Conservation (phyloP, 495 filamentous ascomycete species). For the Tuber microsphaerosporum region DNA sequence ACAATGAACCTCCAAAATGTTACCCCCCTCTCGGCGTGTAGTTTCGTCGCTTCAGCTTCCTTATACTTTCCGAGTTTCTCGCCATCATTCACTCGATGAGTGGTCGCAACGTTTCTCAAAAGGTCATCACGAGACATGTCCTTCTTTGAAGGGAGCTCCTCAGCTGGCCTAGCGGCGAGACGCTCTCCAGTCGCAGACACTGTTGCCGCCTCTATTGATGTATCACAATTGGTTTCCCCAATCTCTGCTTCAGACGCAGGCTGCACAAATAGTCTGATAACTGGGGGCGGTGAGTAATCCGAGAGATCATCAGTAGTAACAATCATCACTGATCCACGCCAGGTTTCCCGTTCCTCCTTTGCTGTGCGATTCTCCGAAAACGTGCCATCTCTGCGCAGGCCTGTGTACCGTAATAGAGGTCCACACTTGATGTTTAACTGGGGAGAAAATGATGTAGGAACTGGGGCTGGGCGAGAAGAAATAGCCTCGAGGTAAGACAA, state of each 20-base stretch:
- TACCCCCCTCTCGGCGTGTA: slow-evolving; percentile 76
- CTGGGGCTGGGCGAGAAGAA: slow-evolving; percentile 41
- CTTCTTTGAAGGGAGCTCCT: slow-evolving; percentile 62
- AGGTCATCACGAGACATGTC: slow-evolving; percentile 66
- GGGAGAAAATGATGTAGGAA: slow-evolving; percentile 68
- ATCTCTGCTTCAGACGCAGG: slow-evolving; percentile 49
- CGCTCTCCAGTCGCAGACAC: slow-evolving; percentile 55
- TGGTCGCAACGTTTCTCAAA: neutral
- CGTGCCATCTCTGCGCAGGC: slow-evolving; percentile 55
- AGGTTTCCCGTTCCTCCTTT: slow-evolving; percentile 61
- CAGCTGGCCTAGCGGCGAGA: slow-evolving; percentile 77
- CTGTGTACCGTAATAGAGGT: slow-evolving; percentile 79
- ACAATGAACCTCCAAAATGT: slow-evolving; percentile 97
- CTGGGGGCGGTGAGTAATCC: slow-evolving; percentile 69
- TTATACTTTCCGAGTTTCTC: slow-evolving; percentile 68
- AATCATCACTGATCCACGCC: slow-evolving; percentile 91
- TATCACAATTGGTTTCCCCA: neutral
- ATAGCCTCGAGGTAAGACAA: slow-evolving; percentile 38
- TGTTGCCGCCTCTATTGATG: neutral
- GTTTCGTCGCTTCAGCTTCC: slow-evolving; percentile 69
- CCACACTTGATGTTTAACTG: slow-evolving; percentile 80
- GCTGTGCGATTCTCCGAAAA: slow-evolving; percentile 42
- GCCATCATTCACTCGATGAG: slow-evolving; percentile 49
- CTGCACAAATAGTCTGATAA: slow-evolving; percentile 73
- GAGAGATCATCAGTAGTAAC: slow-evolving; percentile 78